Evolutionary conservation across 352 stramenopile genomes (phyloP), one percentile per base, ranked within the genome.

Genomic region (Elongisporangium prolatum): DNA sequence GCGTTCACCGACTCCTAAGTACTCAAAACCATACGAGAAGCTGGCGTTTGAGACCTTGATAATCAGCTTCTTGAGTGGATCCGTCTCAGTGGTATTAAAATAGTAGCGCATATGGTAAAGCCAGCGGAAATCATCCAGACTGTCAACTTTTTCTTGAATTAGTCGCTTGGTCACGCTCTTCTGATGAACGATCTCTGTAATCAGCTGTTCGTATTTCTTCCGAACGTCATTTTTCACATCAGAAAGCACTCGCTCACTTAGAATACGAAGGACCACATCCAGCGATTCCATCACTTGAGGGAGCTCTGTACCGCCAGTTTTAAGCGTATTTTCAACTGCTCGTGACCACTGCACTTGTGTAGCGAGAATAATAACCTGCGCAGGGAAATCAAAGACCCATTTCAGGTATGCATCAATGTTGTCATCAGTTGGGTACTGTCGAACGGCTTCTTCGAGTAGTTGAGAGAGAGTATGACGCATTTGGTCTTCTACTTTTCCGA

Each of bases 1-100:
- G 16, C 98, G 86, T 63, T 99, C 98, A 28, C 97, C 97, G 55
- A 99, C 98, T 54, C 98, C 98, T 52, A 99, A 89, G 62, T 99
- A 99, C 71, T 99, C 98, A 71, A 99, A 99, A 6, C 97, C 97
- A 71, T 99, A 99, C 44, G 95, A 95, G 60, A 99, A 99, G 54
- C 71, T 96, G 7, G 97, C 97, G 68, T 99, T 99, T 0, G 97
- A 98, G 49, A 99, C 96, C 67, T 93, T 96, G 59, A 99, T 98
- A 25, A 83, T 89, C 16, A 99, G 78, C 56, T 98, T 98, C 74
- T 96, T 95, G 38, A 97, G 81, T 47, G 75, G 80, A 47, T 95
- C 75, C 3, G 72, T 70, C 57, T 95, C 86, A 3, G 80, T 84
- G 11, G 88, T 69, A 64, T 92, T 80, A 60, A 97, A 99, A 64